phyloP scores from a whole-genome alignment of 768 basidiomycete species.

The Russula emetica region DNA sequence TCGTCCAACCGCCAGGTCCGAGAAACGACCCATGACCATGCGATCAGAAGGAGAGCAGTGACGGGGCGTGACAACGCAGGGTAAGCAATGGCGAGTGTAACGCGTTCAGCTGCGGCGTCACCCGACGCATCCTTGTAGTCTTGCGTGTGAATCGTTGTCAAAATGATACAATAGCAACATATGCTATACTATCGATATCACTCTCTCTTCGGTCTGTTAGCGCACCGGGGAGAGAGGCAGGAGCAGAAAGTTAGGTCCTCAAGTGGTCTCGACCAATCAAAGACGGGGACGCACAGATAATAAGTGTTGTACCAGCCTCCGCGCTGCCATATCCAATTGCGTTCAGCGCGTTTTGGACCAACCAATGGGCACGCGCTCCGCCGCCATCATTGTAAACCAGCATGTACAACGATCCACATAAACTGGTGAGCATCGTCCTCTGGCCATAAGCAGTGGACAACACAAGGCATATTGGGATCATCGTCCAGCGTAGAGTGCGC shows the following conservation, averaged over 20 bases:
- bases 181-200: slow-evolving; percentile 33
- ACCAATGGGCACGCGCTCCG: slow-evolving; percentile 32
- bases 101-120: slow-evolving; percentile 38
- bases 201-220: slow-evolving; percentile 5
- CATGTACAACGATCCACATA: no score
- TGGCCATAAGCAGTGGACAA: slow-evolving; percentile 30
- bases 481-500: slow-evolving; percentile 32
- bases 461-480: slow-evolving; percentile 30
- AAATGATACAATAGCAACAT: slow-evolving; percentile 38
- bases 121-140: slow-evolving; percentile 46
- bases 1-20: slow-evolving; percentile 37
- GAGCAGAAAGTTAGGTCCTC: neutral
- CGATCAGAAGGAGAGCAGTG: slow-evolving; percentile 35
- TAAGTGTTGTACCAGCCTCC: slow-evolving; percentile 38
- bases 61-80: slow-evolving; percentile 36
- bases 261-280: neutral
- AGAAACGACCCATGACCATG: slow-evolving; percentile 40
- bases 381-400: slow-evolving; percentile 33
- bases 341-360: slow-evolving; percentile 36
- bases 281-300: slow-evolving; percentile 33
- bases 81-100: slow-evolving; percentile 44
- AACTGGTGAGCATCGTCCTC: slow-evolving; percentile 20
- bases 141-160: slow-evolving; percentile 48
- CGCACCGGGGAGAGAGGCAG: no score
- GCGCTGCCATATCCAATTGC: slow-evolving; percentile 38